Evolutionary conservation across 768 basidiomycete genomes (phyloP).

Genomic region (Pulveroboletus frians): DNA sequence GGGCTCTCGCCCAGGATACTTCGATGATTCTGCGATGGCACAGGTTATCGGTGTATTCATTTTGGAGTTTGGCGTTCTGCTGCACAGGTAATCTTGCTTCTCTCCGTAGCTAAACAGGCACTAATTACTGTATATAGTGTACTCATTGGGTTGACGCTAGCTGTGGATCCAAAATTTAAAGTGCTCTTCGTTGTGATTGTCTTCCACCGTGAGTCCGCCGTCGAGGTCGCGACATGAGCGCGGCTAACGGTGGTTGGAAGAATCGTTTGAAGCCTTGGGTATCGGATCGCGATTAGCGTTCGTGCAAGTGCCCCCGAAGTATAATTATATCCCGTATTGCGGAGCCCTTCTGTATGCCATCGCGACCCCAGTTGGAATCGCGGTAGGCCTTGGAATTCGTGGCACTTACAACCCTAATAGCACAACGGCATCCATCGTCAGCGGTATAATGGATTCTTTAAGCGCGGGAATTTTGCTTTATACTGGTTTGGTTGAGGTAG

Average conservation of each 20-base stretch:
- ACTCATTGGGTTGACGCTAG: slow-evolving; percentile 85
- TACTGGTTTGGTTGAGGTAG: slow-evolving; percentile 80
- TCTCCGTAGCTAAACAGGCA: neutral
- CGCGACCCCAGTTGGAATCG: slow-evolving; percentile 86
- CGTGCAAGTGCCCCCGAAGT: slow-evolving; percentile 54
- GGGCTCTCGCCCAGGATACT: slow-evolving; percentile 8
- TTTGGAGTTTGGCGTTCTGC: slow-evolving; percentile 87
- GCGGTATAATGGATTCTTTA: slow-evolving; percentile 78
- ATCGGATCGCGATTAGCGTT: slow-evolving; percentile 85
- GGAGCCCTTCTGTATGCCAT: slow-evolving; percentile 67
- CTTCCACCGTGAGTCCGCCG: slow-evolving; percentile 76
- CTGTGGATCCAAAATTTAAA: slow-evolving; percentile 79
- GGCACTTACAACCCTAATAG: slow-evolving; percentile 78
- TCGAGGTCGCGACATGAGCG: neutral
- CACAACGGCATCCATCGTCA: slow-evolving; percentile 72
- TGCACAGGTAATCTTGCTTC: slow-evolving; percentile 56
- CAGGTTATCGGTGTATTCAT: slow-evolving; percentile 87
- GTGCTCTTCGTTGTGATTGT: slow-evolving; percentile 84
- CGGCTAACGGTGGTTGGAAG: slow-evolving; percentile 33
- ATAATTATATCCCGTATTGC: slow-evolving; percentile 50
- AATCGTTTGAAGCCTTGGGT: slow-evolving; percentile 93
- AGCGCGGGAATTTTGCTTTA: slow-evolving; percentile 87
- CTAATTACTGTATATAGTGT: slow-evolving; percentile 39
- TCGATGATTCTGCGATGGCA: slow-evolving; percentile 46
- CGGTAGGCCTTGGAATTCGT: slow-evolving; percentile 72